Percentiles rank a stretch among this genome's conserved stretches.
Conservation (phyloP, 345 rosid genomes). For the Gossypium anomalum region DNA sequence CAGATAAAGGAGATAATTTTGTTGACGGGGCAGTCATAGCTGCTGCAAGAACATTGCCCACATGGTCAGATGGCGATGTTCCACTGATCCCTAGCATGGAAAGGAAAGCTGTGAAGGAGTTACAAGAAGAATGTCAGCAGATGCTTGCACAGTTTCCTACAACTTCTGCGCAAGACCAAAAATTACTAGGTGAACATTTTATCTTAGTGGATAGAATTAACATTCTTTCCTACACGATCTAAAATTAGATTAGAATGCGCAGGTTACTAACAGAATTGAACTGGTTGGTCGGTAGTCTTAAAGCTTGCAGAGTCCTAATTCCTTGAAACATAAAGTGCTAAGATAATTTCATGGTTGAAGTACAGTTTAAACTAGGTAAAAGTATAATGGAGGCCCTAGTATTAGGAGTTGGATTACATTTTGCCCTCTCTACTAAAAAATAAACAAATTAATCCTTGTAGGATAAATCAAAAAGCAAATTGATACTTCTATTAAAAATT, state of each 20-base stretch:
- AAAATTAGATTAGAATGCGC: background rate
- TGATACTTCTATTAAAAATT: too few relatives aligned
- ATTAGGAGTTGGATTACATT: too few relatives aligned
- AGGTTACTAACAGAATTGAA: background rate
- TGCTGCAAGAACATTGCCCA: slow-evolving; percentile 82
- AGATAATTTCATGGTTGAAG: background rate
- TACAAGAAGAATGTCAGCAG: slow-evolving; percentile 74
- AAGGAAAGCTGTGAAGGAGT: slow-evolving; percentile 70
- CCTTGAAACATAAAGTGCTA: background rate
- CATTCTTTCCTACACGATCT: background rate
- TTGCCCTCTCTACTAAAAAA: too few relatives aligned
- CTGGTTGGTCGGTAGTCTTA: background rate
- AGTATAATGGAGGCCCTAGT: too few relatives aligned
- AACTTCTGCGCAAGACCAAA: slow-evolving; percentile 64
- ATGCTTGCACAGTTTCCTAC: slow-evolving; percentile 71
- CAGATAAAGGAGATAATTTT: slow-evolving; percentile 43
- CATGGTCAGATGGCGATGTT: slow-evolving; percentile 81
- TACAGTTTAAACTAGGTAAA: too few relatives aligned
- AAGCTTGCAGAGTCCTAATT: background rate
- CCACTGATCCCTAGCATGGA: slow-evolving; percentile 76
- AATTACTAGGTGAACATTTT: slow-evolving; percentile 49
- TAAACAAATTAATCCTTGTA: too few relatives aligned
- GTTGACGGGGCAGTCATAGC: slow-evolving; percentile 88
- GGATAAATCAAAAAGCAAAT: too few relatives aligned
- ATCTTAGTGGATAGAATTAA: background rate